A percentile compares a stretch with the other conserved stretches of the same genome.
phyloP scores from a whole-genome alignment of 2,329 filamentous ascomycete genomes.

The Claviceps humidiphila region DNA sequence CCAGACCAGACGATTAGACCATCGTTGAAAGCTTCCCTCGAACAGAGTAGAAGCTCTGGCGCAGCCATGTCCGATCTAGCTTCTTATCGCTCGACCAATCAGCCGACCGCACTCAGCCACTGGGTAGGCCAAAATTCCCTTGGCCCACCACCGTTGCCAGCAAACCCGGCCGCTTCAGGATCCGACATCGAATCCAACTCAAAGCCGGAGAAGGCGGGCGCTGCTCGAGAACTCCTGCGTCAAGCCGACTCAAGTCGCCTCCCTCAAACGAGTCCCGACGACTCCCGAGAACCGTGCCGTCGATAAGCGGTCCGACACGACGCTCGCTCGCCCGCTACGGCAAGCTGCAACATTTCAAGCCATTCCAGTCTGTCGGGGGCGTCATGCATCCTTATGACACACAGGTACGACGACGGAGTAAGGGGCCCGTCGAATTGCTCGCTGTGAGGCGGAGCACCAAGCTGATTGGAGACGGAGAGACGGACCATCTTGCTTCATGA shows the following conservation, averaged over 20 bases:
- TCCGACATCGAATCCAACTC: neutral
- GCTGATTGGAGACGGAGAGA: neutral
- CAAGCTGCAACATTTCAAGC: too few species aligned
- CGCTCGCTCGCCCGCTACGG: neutral
- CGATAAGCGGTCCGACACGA: neutral
- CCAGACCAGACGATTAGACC: neutral
- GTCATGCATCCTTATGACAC: neutral
- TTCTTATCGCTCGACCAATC: neutral
- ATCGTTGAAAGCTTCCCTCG: neutral
- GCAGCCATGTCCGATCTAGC: neutral
- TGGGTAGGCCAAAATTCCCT: neutral
- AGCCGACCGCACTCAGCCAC: neutral
- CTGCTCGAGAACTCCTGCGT: too few species aligned
- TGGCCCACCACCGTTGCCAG: neutral
- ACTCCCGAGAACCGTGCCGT: neutral
- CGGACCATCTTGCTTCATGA: neutral
- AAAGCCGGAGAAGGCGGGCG: too few species aligned
- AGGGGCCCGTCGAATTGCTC: neutral
- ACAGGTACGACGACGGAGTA: neutral
- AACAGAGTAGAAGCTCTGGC: neutral
- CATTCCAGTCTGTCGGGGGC: neutral
- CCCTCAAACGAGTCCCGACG: neutral
- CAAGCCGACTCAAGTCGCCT: neutral
- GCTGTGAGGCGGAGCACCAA: neutral
- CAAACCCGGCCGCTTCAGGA: neutral